Conservation (phyloP, 1,139 yeast genomes). For the Saccharomyces hybrid region DNA sequence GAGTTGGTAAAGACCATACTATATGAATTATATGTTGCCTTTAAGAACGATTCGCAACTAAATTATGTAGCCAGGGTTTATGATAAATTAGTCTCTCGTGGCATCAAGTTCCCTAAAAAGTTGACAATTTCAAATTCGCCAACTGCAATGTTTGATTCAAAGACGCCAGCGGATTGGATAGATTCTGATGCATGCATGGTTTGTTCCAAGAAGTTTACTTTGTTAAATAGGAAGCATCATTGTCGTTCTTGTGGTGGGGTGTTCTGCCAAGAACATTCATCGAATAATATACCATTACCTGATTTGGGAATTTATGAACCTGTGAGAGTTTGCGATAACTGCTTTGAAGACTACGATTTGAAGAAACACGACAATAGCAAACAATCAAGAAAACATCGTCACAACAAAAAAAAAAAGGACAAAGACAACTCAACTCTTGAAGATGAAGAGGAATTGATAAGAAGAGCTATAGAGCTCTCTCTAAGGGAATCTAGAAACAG, state of each 20-base stretch:
- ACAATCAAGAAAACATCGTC: slow-evolving; percentile 25
- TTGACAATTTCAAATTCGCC: slow-evolving; percentile 33
- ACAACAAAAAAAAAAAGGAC: slow-evolving; percentile 14
- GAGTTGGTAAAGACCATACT: slow-evolving; percentile 52
- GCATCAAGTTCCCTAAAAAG: slow-evolving; percentile 55
- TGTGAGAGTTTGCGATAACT: slow-evolving; percentile 90
- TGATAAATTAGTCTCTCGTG: slow-evolving; percentile 51
- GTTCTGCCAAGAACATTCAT: slow-evolving; percentile 76
- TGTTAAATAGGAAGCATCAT: slow-evolving; percentile 88
- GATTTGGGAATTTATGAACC: slow-evolving; percentile 81
- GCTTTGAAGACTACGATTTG: slow-evolving; percentile 50
- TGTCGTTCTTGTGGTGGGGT: slow-evolving; percentile 98
- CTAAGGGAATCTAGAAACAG: slow-evolving; percentile 44
- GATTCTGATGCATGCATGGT: slow-evolving; percentile 95
- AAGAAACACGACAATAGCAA: slow-evolving; percentile 28
- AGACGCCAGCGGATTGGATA: slow-evolving; percentile 96
- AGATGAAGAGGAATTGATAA: slow-evolving; percentile 71
- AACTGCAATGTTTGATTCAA: slow-evolving; percentile 59
- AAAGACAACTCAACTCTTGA: slow-evolving; percentile 7
- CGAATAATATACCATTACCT: slow-evolving; percentile 61
- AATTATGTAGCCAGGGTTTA: slow-evolving; percentile 59
- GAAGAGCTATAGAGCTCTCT: slow-evolving; percentile 71
- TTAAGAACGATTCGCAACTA: slow-evolving; percentile 61
- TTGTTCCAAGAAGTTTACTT: slow-evolving; percentile 71
- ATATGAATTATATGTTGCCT: slow-evolving; percentile 71